These are phyloP conservation scores for Cryptosporidium ubiquitum DNA, from an alignment of 169 alveolate genomes.

Conservation along the genomic window DNA sequence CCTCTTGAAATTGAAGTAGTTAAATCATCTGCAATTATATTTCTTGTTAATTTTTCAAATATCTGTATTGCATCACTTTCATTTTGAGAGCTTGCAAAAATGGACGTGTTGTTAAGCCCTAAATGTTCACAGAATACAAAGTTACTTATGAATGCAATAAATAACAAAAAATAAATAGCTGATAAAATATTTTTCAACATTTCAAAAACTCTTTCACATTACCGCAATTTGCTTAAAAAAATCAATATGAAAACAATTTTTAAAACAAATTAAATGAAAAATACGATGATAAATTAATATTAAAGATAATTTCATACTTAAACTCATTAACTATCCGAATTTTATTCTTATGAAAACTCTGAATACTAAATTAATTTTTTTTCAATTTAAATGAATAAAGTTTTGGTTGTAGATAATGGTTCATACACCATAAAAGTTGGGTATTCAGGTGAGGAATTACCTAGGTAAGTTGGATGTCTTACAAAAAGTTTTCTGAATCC, in stretches of 20 bases:
- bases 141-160: not conserved
- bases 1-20: constrained; percentile 66
- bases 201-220: not conserved
- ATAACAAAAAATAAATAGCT: not conserved
- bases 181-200: not conserved
- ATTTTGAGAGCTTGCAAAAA: not conserved
- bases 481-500: not conserved
- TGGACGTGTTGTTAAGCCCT: constrained; percentile 7
- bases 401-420: constrained; percentile 60
- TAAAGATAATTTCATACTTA: not conserved
- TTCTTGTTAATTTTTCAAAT: constrained; percentile 7
- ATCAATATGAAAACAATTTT: not conserved
- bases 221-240: not conserved
- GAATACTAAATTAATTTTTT: not conserved
- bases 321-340: not conserved
- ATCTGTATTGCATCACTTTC: constrained; percentile 34
- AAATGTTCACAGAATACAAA: not conserved
- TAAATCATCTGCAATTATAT: constrained; percentile 34
- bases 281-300: not conserved
- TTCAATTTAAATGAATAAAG: constrained; percentile 21
- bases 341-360: no score
- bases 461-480: constrained; percentile 44
- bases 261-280: not conserved
- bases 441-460: constrained; percentile 36
- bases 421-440: constrained; percentile 46